phyloP scores from a whole-genome alignment of 495 filamentous ascomycete species.

The Aspergillus saccharolyticus region DNA sequence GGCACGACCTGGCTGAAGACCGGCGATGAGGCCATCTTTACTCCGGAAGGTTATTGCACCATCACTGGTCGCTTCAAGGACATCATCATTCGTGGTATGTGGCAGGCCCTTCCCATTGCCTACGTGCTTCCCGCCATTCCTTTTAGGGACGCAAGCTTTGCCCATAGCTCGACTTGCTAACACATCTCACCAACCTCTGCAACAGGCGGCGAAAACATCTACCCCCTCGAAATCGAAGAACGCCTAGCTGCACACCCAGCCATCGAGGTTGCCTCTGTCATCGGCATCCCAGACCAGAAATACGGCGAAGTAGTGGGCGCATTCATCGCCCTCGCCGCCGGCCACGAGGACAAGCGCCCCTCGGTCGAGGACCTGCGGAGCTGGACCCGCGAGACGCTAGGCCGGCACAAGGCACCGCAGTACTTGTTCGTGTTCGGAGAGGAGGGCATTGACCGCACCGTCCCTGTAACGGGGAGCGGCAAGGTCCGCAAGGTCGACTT shows the following conservation, averaged over 20 bases:
- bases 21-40: slow-evolving; percentile 65
- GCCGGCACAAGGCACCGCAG: slow-evolving; percentile 62
- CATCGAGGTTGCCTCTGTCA: slow-evolving; percentile 53
- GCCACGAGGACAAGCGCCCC: slow-evolving; percentile 27
- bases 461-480: slow-evolving; percentile 65
- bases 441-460: slow-evolving; percentile 48
- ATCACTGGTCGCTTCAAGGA: slow-evolving; percentile 79
- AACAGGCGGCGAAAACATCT: slow-evolving; percentile 71
- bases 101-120: neutral
- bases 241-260: slow-evolving; percentile 53
- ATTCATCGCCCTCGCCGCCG: slow-evolving; percentile 43
- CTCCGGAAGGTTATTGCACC: slow-evolving; percentile 56
- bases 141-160: too few relatives aligned
- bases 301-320: slow-evolving; percentile 66
- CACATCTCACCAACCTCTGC: too few relatives aligned
- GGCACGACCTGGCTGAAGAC: slow-evolving; percentile 63
- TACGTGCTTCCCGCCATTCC: too few relatives aligned
- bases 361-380: slow-evolving; percentile 47
- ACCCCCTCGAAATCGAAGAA: slow-evolving; percentile 68
- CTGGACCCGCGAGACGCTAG: slow-evolving; percentile 57
- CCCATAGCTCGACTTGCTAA: too few relatives aligned
- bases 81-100: slow-evolving; percentile 67
- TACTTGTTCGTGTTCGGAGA: slow-evolving; percentile 62
- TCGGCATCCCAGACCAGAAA: slow-evolving; percentile 56
- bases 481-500: slow-evolving; percentile 68